Percentiles rank a stretch among this genome's conserved stretches.
Evolutionary conservation across 495 filamentous ascomycete genomes (phyloP).

Genomic region (Penicillium egyptiacum): DNA sequence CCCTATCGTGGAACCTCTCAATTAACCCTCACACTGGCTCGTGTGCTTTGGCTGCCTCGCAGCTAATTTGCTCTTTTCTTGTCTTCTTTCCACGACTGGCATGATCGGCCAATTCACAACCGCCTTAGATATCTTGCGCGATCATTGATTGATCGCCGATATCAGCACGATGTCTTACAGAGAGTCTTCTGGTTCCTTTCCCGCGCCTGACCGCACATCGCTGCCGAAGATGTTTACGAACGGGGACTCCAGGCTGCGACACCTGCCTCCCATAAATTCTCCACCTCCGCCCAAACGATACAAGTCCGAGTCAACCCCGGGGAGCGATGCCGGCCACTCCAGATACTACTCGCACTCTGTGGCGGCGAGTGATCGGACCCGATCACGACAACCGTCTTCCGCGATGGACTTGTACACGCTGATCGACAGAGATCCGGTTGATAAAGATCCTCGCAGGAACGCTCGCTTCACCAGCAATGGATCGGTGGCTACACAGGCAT

Average conservation of each 20-base stretch:
- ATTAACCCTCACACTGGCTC: slow-evolving; percentile 10
- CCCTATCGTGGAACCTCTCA: background rate
- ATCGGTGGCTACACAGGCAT: slow-evolving; percentile 31
- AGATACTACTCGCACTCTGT: slow-evolving; percentile 36
- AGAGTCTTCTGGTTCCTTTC: background rate
- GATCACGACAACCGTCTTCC: slow-evolving; percentile 42
- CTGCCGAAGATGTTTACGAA: slow-evolving; percentile 15
- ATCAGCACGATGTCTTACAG: slow-evolving; percentile 4
- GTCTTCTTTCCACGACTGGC: slow-evolving; percentile 9
- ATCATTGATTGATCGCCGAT: slow-evolving; percentile 17
- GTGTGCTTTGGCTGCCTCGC: slow-evolving; percentile 7
- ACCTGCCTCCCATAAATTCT: slow-evolving; percentile 26
- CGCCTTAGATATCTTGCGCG: slow-evolving; percentile 6
- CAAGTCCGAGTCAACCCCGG: slow-evolving; percentile 29
- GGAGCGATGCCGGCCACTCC: slow-evolving; percentile 23
- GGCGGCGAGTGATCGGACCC: slow-evolving; percentile 29
- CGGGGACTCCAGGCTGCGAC: slow-evolving; percentile 12
- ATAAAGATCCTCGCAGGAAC: slow-evolving; percentile 22
- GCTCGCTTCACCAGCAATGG: slow-evolving; percentile 37
- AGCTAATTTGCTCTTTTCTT: background rate
- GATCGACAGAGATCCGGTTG: slow-evolving; percentile 37
- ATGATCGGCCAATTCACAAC: slow-evolving; percentile 11
- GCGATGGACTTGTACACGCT: slow-evolving; percentile 47
- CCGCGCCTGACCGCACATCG: background rate
- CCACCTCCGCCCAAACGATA: slow-evolving; percentile 30